Evolutionary conservation across 164 flowering plant species (phyloP).

Genomic region (Nymphaea colorata): DNA sequence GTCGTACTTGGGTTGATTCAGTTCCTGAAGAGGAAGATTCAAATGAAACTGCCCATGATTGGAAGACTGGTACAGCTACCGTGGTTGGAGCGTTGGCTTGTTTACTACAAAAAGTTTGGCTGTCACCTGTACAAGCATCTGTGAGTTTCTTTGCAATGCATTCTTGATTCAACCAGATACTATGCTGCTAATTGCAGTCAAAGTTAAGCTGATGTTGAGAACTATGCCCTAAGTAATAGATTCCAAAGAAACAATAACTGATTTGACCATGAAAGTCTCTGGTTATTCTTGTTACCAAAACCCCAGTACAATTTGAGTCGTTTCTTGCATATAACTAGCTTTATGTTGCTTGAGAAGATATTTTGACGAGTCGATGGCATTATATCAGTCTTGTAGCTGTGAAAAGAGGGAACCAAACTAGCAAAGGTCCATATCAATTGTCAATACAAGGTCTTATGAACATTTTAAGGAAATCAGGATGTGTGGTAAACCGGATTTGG

Average conservation of each 20-base stretch:
- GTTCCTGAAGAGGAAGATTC: conserved; percentile 35
- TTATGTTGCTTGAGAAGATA: too few species aligned
- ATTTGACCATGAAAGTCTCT: not conserved
- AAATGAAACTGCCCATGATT: conserved; percentile 19
- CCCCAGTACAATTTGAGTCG: too few species aligned
- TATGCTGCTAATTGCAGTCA: not conserved
- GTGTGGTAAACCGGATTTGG: too few species aligned
- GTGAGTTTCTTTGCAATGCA: conserved; percentile 15
- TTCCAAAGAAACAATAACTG: not conserved
- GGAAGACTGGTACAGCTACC: conserved; percentile 30
- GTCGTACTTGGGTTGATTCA: conserved; percentile 48
- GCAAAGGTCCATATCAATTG: too few species aligned
- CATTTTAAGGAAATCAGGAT: too few species aligned
- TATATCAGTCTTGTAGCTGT: too few species aligned
- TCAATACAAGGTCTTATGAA: too few species aligned
- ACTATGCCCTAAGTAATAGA: not conserved
- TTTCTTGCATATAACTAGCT: too few species aligned
- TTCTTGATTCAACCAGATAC: not conserved
- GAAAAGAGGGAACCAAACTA: too few species aligned
- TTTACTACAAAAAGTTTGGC: conserved; percentile 66
- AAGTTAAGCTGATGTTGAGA: not conserved
- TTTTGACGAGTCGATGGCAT: too few species aligned
- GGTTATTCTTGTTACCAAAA: too few species aligned
- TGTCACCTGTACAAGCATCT: conserved; percentile 18
- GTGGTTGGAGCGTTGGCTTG: conserved; percentile 40